Base-by-base conservation (phyloP, 2,329 filamentous ascomycete species). In the Dryadomyces quercus-mongolicae region DNA sequence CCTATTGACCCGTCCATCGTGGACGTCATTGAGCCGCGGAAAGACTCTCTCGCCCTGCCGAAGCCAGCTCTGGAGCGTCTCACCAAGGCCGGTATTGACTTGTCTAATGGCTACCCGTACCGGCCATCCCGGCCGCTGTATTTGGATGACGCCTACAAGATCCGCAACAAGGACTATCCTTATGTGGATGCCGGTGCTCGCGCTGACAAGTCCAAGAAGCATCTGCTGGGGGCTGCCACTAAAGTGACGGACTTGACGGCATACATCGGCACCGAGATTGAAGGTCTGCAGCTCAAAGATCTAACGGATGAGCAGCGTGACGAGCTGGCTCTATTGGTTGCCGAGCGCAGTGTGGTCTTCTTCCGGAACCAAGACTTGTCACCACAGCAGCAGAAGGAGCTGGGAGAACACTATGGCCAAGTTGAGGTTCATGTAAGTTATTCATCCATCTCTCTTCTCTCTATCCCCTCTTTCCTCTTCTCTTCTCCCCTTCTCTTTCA, bases 81-180 rank as follows among this genome's bases (percentile, higher is more conserved):
- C 0, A 77, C 81, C 60, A 86, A 85, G 57, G 83, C 82, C 0
- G 84, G 81, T 1, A 76, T 88, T 53, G 83, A 89, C 62, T 71
- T 88, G 2, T 84, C 81, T 1, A 69, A 79, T 1, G 85, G 85
- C 0, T 88, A 88, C 59, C 85, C 85, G 0, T 87, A 88, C 61
- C 78, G 84, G 0, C 84, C 84, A 1, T 76, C 80, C 0, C 74
- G 75, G 49, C 85, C 85, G 0, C 69, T 88, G 1, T 88, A 82
- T 60, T 70, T 88, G 0, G 80, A 89, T 55, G 85, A 88, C 59
- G 81, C 84, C 3, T 80, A 80, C 66, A 78, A 78, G 49, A 84
- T 89, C 62, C 71, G 85, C 18, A 72, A 78, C 64, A 65, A 75
- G 55, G 76, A 76, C 57, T 76, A 75, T 25, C 66, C 70, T 18